Conservation (phyloP, 2,329 filamentous ascomycete genomes). For the Aspergillus fumigatiaffinis region DNA sequence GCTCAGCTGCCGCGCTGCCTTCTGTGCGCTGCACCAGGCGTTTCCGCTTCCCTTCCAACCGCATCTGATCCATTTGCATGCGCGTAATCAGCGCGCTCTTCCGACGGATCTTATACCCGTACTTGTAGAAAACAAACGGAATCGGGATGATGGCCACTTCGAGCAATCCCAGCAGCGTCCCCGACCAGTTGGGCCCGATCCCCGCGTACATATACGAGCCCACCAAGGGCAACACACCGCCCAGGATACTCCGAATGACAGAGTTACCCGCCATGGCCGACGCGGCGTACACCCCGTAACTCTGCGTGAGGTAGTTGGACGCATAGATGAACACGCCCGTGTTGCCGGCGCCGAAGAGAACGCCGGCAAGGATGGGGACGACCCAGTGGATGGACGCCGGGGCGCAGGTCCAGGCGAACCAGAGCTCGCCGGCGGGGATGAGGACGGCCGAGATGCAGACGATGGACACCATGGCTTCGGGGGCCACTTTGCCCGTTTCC, state of each 20-base stretch:
- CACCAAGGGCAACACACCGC: constrained; percentile 73
- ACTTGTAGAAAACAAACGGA: constrained; percentile 70
- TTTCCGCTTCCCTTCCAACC: constrained; percentile 41
- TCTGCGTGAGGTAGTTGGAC: constrained; percentile 72
- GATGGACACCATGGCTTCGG: constrained; percentile 76
- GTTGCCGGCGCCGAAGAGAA: constrained; percentile 76
- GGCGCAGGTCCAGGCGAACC: constrained; percentile 84
- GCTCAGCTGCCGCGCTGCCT: constrained; percentile 8
- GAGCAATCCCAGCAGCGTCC: constrained; percentile 68
- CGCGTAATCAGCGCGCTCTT: constrained; percentile 53
- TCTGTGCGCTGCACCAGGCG: constrained; percentile 15
- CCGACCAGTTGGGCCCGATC: constrained; percentile 73
- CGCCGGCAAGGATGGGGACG: constrained; percentile 70
- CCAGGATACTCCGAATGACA: constrained; percentile 67
- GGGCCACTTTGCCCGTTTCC: constrained; percentile 65
- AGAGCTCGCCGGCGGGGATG: constrained; percentile 73
- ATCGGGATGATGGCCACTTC: constrained; percentile 74
- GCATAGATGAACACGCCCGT: constrained; percentile 77
- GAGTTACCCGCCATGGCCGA: constrained; percentile 77
- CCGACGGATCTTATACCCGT: constrained; percentile 54
- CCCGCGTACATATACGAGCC: constrained; percentile 67
- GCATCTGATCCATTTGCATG: constrained; percentile 53
- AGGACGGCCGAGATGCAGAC: constrained; percentile 74
- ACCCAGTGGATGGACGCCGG: constrained; percentile 76
- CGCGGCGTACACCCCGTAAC: constrained; percentile 78